These are phyloP conservation scores for Acrocalymma vagum DNA, from an alignment of 2,329 filamentous ascomycete species.

Conservation along the genomic window DNA sequence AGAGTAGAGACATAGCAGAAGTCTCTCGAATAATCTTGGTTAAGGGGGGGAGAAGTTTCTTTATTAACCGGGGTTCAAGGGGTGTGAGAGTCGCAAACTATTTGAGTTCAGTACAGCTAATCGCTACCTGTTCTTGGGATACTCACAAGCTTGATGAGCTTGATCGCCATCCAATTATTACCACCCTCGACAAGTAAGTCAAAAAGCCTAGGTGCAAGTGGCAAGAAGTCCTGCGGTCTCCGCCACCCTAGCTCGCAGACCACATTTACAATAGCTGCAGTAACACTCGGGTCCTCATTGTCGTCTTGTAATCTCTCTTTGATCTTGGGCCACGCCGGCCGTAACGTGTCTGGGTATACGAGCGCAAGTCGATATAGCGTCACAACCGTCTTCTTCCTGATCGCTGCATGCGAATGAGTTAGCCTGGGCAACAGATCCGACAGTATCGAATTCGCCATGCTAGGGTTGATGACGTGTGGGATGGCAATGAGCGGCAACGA, in stretches of 20 bases:
- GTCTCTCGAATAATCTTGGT: conserved; percentile 95
- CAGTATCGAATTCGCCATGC: conserved; percentile 87
- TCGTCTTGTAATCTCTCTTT: conserved; percentile 93
- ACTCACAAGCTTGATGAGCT: conserved; percentile 91
- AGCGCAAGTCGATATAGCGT: conserved; percentile 92
- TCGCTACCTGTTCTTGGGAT: not conserved
- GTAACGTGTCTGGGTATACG: conserved; percentile 94
- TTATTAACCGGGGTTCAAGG: conserved; percentile 87
- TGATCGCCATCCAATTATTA: conserved; percentile 99
- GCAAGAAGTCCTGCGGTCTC: conserved; percentile 90
- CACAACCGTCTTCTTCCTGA: conserved; percentile 95
- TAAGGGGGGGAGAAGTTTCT: conserved; percentile 88
- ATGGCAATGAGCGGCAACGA: conserved; percentile 86
- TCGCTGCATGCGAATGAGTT: conserved; percentile 82
- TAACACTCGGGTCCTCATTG: conserved; percentile 89
- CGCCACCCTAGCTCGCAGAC: conserved; percentile 96
- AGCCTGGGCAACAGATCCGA: conserved; percentile 86
- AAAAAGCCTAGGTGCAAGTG: conserved; percentile 89
- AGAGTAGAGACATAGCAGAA: conserved; percentile 95
- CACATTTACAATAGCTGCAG: conserved; percentile 94
- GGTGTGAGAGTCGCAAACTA: conserved; percentile 95
- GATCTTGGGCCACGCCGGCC: conserved; percentile 95
- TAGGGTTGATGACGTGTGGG: conserved; percentile 94
- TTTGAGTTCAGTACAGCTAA: conserved; percentile 13
- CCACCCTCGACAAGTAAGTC: conserved; percentile 89